Base-by-base conservation (phyloP, 257 asterid species). In the Paulownia fortunei region DNA sequence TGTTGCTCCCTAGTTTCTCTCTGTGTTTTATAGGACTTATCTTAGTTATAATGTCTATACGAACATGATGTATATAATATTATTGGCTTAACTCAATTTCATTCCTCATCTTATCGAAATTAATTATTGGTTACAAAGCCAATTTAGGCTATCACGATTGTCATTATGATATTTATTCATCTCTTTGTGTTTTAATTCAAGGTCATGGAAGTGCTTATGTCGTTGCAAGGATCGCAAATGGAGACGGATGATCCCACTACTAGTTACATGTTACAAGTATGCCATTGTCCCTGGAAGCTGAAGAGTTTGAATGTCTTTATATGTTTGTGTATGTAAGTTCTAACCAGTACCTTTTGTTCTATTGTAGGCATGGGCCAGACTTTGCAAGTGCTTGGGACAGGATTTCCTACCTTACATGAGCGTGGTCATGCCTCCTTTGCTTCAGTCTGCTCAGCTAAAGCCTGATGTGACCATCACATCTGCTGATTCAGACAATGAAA, bases 121-220 rank as follows among this genome's bases (percentile, higher is more conserved):
- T n/a, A n/a, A n/a, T n/a, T n/a, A n/a, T n/a, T n/a, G n/a, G n/a
- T n/a, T n/a, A n/a, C n/a, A n/a, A 51, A 59, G 30, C 47, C 42
- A 6, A 7, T 42, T 15, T 18, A 27, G 39, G 73, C 27, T 34
- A 27, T 76, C 66, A 21, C 56, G 46, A 36, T 67, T 64, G 47
- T 69, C 42, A 60, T n/a, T n/a, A n/a, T 46, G n/a, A 66, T 58
- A 26, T 66, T 72, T 70, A 8, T 73, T 66, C 41, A 27, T 69
- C 37, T 39, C 64, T 26, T 42, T 49, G 19, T 44, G 64, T 65
- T 39, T 72, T 15, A 39, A 59, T 82, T 60, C 79, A 62, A 94
- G 98, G 98, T 94, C 79, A 92, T 94, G 98, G 97, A 91, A 75
- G 97, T 92, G 71, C 97, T 94, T 18, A 84, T 90, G 97, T 90